Evolutionary conservation across 805 yeast species (phyloP).

Genomic region (Sugiyamaella lignohabitans): DNA sequence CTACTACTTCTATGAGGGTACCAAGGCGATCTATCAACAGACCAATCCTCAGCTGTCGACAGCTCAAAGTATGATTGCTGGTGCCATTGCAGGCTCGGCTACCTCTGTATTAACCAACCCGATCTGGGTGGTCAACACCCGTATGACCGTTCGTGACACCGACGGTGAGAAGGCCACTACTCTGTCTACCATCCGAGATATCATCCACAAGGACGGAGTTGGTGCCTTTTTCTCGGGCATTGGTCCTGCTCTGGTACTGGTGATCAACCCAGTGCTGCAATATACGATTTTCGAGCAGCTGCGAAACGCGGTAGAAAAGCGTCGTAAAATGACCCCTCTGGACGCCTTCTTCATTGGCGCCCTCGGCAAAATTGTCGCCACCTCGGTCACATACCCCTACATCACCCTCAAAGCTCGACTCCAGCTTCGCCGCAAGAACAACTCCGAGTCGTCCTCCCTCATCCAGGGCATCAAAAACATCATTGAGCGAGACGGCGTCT

Average conservation of each 20-base stretch:
- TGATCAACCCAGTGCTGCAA: conserved; percentile 83
- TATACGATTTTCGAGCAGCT: conserved; percentile 87
- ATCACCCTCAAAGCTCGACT: conserved; percentile 80
- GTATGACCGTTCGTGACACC: conserved; percentile 57
- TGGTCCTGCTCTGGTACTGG: conserved; percentile 79
- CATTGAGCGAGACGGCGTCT: conserved; percentile 61
- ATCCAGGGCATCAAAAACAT: conserved; percentile 45
- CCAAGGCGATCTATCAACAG: conserved; percentile 32
- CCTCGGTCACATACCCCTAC: conserved; percentile 83
- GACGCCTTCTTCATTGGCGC: conserved; percentile 89
- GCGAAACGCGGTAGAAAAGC: conserved; percentile 55
- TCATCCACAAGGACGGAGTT: conserved; percentile 65
- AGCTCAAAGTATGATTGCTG: conserved; percentile 62
- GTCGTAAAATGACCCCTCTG: conserved; percentile 50
- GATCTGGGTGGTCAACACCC: conserved; percentile 90
- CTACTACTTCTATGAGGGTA: conserved; percentile 82
- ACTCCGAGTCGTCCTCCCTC: conserved; percentile 23
- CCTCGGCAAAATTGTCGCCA: conserved; percentile 82
- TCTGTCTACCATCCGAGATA: conserved; percentile 51
- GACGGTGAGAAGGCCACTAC: conserved; percentile 41
- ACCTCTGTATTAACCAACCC: conserved; percentile 83
- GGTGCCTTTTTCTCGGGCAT: conserved; percentile 75
- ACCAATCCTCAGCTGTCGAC: conserved; percentile 37
- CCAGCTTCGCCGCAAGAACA: conserved; percentile 53
- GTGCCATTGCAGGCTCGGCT: conserved; percentile 81